Conservation (phyloP, 768 basidiomycete species). For the Kwoniella heveanensis region DNA sequence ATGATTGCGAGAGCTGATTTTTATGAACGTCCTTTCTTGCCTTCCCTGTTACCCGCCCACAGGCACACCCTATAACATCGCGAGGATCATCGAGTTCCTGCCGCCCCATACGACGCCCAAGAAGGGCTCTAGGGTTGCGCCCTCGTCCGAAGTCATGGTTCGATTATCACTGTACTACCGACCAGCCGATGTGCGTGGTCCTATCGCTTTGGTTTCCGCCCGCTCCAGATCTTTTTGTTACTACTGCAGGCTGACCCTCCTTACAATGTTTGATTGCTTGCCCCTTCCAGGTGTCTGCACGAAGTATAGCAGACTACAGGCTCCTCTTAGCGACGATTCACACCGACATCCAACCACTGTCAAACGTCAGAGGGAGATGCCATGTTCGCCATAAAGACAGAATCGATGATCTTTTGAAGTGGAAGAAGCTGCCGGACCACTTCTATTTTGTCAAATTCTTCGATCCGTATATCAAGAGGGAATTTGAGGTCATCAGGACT, state of each 20-base stretch:
- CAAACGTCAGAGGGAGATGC: constrained; percentile 88
- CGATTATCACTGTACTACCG: constrained; percentile 96
- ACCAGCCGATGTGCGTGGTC: constrained; percentile 72
- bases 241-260: background rate
- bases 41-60: background rate
- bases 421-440: constrained; percentile 90
- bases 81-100: constrained; percentile 94
- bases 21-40: background rate
- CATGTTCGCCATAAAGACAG: constrained; percentile 93
- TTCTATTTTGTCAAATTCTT: constrained; percentile 96
- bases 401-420: constrained; percentile 85
- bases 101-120: constrained; percentile 68
- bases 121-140: constrained; percentile 32
- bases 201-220: constrained; percentile 1
- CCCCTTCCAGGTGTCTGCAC: constrained; percentile 76
- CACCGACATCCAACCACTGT: constrained; percentile 92
- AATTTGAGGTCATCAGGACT: constrained; percentile 91
- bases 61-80: constrained; percentile 86
- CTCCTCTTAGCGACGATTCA: constrained; percentile 93
- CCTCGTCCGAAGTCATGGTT: constrained; percentile 61
- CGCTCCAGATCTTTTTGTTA: too few species aligned
- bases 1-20: too few species aligned
- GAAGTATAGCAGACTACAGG: constrained; percentile 84
- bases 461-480: constrained; percentile 96
- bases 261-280: too few species aligned